Evolutionary conservation across 176 grass and related monocot species (phyloP), one percentile per base, ranked within the genome.

Genomic region (Musa acuminata): DNA sequence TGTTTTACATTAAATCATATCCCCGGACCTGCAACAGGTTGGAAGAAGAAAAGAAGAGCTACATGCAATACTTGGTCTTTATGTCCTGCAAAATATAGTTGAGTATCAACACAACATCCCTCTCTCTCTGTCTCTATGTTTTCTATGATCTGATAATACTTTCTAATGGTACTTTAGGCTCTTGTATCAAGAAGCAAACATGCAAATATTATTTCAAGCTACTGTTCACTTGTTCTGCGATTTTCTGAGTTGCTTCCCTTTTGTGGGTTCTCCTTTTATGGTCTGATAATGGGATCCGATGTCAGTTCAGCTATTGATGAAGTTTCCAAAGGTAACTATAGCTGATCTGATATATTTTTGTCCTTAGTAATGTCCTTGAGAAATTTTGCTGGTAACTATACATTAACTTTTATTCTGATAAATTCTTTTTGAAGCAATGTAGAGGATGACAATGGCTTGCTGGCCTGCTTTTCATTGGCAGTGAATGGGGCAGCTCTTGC

Each of bases 51-150:
- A 88, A 83, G 76, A 85, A 60, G 87, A 93, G 66, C 74, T 97
- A 11, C 77, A 55, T 80, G 88, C 80, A 64, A 84, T 93, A 78
- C 90, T 97, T 85, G 87, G 87, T 73, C 80, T 97, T 77, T 93
- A 97, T 49, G 60, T 83, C 53, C 83, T 97, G 77, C 90, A 93
- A 69, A 97, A 82, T 70, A 92, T 93, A 90, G 93, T 93, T 86
- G 75, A 92, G 87, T 87, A 82, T 50, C n/a, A 29, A 75, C 25
- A 52, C 35, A 53, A 52, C 20, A 20, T 43, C 1, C 12, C 43
- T 25, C 11, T 29, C 9, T 51, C 3, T 16, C 51, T 58, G 0
- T 80, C 3, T 49, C 7, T 8, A 22, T 51, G 17, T 62, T 51
- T 62, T 62, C 23, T 9, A 21, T 11, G 2, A 51, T 57, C 48